Conservation (phyloP, 2,329 filamentous ascomycete species). For the Amauroascus verrucosus region DNA sequence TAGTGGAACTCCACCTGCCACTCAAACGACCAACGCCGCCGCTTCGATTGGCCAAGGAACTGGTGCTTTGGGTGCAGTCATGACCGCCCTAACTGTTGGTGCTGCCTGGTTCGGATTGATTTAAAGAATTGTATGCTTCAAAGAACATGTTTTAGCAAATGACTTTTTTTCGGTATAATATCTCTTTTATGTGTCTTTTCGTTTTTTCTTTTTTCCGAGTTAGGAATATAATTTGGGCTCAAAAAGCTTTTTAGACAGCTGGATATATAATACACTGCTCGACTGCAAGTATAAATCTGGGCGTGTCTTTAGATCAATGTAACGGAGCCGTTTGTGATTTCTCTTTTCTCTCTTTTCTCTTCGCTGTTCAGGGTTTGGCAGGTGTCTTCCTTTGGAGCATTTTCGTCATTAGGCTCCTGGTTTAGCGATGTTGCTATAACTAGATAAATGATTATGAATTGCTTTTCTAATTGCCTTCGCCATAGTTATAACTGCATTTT, state of each 20-base stretch:
- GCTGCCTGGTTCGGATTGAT: constrained; percentile 8
- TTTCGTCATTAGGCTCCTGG: too few relatives aligned
- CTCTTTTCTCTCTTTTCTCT: not conserved
- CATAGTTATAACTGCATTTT: too few relatives aligned
- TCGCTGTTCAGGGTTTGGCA: not conserved
- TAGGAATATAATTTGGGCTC: not conserved
- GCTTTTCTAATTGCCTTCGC: too few relatives aligned
- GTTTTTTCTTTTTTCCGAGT: not conserved
- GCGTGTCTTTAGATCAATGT: not conserved
- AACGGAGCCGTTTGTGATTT: not conserved
- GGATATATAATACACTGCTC: not conserved
- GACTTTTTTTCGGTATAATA: not conserved
- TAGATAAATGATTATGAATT: too few relatives aligned
- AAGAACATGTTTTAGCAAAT: not conserved
- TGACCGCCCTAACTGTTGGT: constrained; percentile 5
- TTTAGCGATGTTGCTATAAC: too few relatives aligned
- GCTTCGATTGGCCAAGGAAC: not conserved
- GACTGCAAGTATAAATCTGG: not conserved
- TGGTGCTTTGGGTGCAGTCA: not conserved
- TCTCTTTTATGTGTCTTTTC: not conserved
- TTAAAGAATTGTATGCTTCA: not conserved
- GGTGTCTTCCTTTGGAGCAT: too few relatives aligned
- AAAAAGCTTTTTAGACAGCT: not conserved
- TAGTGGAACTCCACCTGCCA: not conserved
- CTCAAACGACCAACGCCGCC: not conserved